These are phyloP conservation scores for Litsea cubeba DNA, from an alignment of 164 flowering plant species.

Conservation along the genomic window DNA sequence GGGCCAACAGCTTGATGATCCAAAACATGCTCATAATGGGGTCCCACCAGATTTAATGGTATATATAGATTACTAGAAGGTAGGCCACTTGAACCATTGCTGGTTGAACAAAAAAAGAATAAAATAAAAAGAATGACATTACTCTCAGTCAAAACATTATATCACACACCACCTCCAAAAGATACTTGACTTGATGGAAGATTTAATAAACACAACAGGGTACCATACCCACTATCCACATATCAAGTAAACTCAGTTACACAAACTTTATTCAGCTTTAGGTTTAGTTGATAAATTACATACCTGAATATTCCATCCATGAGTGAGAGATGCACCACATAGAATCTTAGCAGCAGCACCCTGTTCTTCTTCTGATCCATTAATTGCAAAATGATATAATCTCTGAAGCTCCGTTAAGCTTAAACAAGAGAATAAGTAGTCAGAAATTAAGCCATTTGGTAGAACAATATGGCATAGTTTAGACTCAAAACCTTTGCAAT, in stretches of 20 bases:
- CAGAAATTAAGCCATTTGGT: neutral
- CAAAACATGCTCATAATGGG: no score
- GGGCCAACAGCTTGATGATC: no score
- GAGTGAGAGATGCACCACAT: constrained; percentile 65
- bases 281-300: neutral
- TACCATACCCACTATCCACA: neutral
- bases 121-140: no score
- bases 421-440: constrained; percentile 14
- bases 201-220: neutral
- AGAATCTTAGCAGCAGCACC: constrained; percentile 62
- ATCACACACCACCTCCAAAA: neutral
- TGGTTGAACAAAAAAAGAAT: no score
- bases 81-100: no score
- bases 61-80: no score
- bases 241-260: neutral
- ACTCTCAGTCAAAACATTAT: neutral
- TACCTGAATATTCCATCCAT: constrained; percentile 84
- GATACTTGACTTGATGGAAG: neutral
- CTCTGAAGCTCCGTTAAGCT: constrained; percentile 68
- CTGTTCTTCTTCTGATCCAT: constrained; percentile 60
- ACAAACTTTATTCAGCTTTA: neutral
- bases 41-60: no score
- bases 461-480: neutral
- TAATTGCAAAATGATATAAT: constrained; percentile 55
- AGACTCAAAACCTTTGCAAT: neutral